Base-by-base conservation (phyloP, 2,329 filamentous ascomycete genomes). In the Alternaria burnsii region DNA sequence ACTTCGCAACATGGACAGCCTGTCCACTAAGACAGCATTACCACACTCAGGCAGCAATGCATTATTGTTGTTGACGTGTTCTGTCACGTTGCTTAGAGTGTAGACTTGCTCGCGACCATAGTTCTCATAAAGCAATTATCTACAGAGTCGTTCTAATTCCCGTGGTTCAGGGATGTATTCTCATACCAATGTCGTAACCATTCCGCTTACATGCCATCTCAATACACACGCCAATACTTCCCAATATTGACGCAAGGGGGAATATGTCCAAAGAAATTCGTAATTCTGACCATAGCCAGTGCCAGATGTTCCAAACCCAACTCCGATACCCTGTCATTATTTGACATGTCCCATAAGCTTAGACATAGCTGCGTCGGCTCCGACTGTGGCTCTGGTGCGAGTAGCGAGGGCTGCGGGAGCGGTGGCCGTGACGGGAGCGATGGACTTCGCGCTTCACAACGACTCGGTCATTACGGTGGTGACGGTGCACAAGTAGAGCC, bases 401-500 rank as follows among this genome's bases (percentile, higher is more conserved):
- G 71, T 78, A 72, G 50, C 78, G 74, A 1, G 78, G 77, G 66
- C 75, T 78, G 62, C 72, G 73, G 28, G 74, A 76, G 63, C 72
- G 72, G 65, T 82, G 79, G 63, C 79, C 75, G 68, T 81, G 81
- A 55, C 82, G 79, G 24, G 77, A 80, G 60, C 72, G 76, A 68
- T 83, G 81, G 44, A 78, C 82, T 67, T 85, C 82, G 70, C 83
- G 83, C 71, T 85, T 84, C 66, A 84, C 79, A 67, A 82, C 82
- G 69, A 87, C 84, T 56, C 80, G 78, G 67, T 85, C 82, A 62
- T 67, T 60, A 51, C 74, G 75, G 77, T 83, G 75, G 62, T 83
- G 75, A 55, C 76, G 81, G 69, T 81, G 77, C 53, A 84, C 81
- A n/a, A 84, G 75, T 81, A 89, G 78, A 82, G 93, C 92, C 43